Evolutionary conservation across 1,284 basidiomycete species (phyloP).

Genomic region (Boletus holoroseus): DNA sequence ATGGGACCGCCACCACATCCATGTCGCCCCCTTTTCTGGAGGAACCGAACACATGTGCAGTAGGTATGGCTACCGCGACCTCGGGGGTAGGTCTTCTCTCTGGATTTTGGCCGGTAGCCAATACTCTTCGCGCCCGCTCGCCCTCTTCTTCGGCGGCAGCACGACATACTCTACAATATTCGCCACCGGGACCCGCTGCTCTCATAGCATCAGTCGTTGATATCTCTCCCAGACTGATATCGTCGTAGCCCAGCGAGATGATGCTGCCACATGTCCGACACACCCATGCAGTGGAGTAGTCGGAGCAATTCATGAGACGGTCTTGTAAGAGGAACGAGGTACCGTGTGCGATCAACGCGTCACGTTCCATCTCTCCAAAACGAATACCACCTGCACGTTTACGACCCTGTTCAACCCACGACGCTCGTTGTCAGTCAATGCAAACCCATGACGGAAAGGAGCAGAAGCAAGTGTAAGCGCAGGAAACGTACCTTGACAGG

Average conservation of each 20-base stretch:
- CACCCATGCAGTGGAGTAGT: conserved; percentile 98
- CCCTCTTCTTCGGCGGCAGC: conserved; percentile 61
- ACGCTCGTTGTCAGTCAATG: conserved; percentile 5
- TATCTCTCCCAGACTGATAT: conserved; percentile 65
- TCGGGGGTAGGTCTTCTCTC: conserved; percentile 40
- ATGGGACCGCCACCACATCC: conserved; percentile 93
- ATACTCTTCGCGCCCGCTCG: conserved; percentile 47
- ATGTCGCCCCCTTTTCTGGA: conserved; percentile 70
- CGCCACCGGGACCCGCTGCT: conserved; percentile 66
- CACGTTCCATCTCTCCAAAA: conserved; percentile 99
- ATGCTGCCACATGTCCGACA: conserved; percentile 94
- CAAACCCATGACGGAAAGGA: background rate
- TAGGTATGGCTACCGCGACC: conserved; percentile 58
- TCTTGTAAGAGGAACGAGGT: conserved; percentile 98
- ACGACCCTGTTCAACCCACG: conserved; percentile 61
- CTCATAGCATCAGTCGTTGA: conserved; percentile 47
- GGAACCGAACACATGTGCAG: conserved; percentile 57
- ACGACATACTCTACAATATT: conserved; percentile 91
- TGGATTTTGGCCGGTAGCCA: conserved; percentile 46
- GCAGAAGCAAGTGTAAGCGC: background rate
- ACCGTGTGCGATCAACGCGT: conserved; percentile 96
- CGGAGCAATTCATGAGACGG: conserved; percentile 98
- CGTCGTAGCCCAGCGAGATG: conserved; percentile 92
- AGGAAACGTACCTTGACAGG: conserved; percentile 80
- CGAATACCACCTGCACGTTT: conserved; percentile 99